A percentile compares a stretch with the other conserved stretches of the same genome.
These are phyloP conservation scores for Penicillium argentinense DNA, from an alignment of 495 filamentous ascomycete genomes.

Conservation along the genomic window DNA sequence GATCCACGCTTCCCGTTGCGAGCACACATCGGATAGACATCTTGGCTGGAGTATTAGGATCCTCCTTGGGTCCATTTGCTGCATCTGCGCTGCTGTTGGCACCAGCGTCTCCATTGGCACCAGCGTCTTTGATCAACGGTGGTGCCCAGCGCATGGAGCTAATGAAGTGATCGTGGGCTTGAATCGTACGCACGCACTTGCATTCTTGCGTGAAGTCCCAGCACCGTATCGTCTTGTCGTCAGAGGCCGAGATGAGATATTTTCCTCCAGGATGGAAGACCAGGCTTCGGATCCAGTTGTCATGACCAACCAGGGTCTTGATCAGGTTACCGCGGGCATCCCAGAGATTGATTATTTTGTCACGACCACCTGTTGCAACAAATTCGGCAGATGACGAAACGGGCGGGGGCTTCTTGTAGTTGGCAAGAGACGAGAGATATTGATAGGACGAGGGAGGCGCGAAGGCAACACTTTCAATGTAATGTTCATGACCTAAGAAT, in stretches of 20 bases:
- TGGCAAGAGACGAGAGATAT: constrained; percentile 76
- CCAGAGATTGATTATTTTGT: constrained; percentile 92
- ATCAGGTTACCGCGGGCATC: constrained; percentile 81
- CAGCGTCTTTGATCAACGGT: constrained; percentile 53
- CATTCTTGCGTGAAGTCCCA: constrained; percentile 95
- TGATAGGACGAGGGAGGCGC: constrained; percentile 78
- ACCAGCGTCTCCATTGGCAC: constrained; percentile 43
- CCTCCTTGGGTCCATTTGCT: constrained; percentile 20
- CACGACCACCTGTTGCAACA: constrained; percentile 84
- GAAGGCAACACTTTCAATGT: constrained; percentile 84
- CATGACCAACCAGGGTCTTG: constrained; percentile 86
- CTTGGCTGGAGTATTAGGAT: constrained; percentile 26
- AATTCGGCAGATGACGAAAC: constrained; percentile 78
- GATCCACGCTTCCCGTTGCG: constrained; percentile 64
- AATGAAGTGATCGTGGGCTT: constrained; percentile 85
- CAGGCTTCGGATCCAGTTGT: constrained; percentile 91
- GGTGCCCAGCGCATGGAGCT: constrained; percentile 93
- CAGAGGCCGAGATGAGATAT: constrained; percentile 79
- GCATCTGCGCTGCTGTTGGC: constrained; percentile 17
- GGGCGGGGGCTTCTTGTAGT: constrained; percentile 73
- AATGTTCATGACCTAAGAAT: constrained; percentile 86
- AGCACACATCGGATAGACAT: constrained; percentile 60
- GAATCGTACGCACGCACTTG: constrained; percentile 78
- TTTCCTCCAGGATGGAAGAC: constrained; percentile 94
- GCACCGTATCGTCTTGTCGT: constrained; percentile 91